Evolutionary conservation across 164 flowering plant species (phyloP), one percentile per base, ranked within the genome.

Genomic region (Vitis rupestris): DNA sequence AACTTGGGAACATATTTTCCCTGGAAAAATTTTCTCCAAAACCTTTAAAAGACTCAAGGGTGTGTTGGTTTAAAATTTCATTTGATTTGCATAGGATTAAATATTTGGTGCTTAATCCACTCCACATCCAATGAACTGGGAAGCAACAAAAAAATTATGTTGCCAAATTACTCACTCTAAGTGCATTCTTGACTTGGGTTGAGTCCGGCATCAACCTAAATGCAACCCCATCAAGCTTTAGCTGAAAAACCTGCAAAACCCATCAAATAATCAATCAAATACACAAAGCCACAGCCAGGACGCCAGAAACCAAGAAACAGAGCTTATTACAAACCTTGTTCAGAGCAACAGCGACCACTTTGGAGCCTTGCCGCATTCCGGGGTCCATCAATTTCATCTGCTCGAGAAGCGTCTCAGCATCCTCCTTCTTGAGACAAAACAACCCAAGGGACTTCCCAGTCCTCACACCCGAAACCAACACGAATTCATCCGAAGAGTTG

Each of bases 161-260:
- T 5, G 55, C 48, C 14, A 66, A 60, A 48, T 27, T 10, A 72
- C 84, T 79, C 63, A 93, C 99, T 83, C 74, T 71, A 44, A 93
- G 70, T 3, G 99, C 99, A 84, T 95, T 77, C 70, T 66, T 80
- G 65, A 93, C 73, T 76, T 95, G 92, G 61, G 88, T 69, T 8
- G 83, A 63, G 67, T 95, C 99, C 2, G 98, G 99, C 68, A 95
- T 84, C 78, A 95, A 80, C 83, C 97, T 84, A 75, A 95, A 93
- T 9, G 97, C 84, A 70, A 91, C 93, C 8, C 97, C 97, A 72
- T 89, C 80, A 70, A 86, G 75, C 79, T 90, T 87, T 6, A 91
- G 86, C 82, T 93, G 93, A 70, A 89, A 76, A 74, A 89, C 86
- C 98, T 95, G 88, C 73, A 80, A 75, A 27, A 69, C 55, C 61